These are phyloP conservation scores for Albugo laibachii DNA, from an alignment of 352 stramenopile species.

Conservation along the genomic window DNA sequence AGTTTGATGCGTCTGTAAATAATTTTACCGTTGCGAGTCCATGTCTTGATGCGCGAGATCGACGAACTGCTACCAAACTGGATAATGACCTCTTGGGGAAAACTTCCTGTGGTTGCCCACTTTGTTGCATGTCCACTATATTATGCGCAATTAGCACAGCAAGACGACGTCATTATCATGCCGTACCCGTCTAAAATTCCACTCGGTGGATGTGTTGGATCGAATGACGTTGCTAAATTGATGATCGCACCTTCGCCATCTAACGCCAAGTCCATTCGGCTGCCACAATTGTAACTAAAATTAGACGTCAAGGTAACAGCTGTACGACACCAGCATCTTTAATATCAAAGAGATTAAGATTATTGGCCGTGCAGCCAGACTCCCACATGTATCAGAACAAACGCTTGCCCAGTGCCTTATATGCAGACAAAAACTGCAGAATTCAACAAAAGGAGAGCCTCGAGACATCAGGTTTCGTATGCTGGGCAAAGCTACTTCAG, in stretches of 20 bases:
- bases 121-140: slow-evolving; percentile 49
- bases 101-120: slow-evolving; percentile 66
- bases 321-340: too few relatives aligned
- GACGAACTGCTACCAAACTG: slow-evolving; percentile 58
- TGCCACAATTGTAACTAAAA: neutral
- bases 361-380: too few relatives aligned
- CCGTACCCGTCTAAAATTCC: slow-evolving; percentile 66
- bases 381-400: too few relatives aligned
- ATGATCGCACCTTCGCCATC: slow-evolving; percentile 69
- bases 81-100: slow-evolving; percentile 62
- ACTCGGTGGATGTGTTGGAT: slow-evolving; percentile 35
- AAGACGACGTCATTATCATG: neutral
- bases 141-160: neutral
- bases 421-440: too few relatives aligned
- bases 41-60: slow-evolving; percentile 61
- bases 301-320: neutral
- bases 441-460: too few relatives aligned
- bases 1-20: too few relatives aligned
- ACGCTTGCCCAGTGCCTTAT: too few relatives aligned
- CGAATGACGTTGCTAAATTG: slow-evolving; percentile 57
- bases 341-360: too few relatives aligned
- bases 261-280: slow-evolving; percentile 49
- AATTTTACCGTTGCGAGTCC: slow-evolving; percentile 23
- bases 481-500: too few relatives aligned
- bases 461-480: too few relatives aligned